Evolutionary conservation across 192 early-diverging fungal genomes (phyloP).

Genomic region (Coemansia sp.): DNA sequence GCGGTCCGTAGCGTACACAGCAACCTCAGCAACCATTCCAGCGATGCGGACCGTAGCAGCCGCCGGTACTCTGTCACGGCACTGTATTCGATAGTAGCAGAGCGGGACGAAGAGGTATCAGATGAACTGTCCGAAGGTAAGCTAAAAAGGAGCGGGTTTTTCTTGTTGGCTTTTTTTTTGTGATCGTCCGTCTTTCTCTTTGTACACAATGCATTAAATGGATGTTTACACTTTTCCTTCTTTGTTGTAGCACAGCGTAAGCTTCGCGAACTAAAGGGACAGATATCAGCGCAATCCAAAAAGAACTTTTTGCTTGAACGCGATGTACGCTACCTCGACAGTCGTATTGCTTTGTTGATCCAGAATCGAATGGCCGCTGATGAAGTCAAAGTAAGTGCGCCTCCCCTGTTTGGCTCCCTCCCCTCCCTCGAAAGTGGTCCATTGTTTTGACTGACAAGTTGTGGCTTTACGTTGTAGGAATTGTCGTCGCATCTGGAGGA

Average conservation of each 20-base stretch:
- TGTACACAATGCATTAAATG: constrained; percentile 4
- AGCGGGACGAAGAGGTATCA: constrained; percentile 90
- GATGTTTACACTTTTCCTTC: constrained; percentile 1
- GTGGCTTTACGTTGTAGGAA: constrained; percentile 19
- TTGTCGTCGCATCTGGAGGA: constrained; percentile 53
- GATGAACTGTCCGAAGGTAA: constrained; percentile 91
- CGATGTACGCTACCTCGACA: constrained; percentile 90
- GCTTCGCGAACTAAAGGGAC: constrained; percentile 80
- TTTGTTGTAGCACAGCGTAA: constrained; percentile 67
- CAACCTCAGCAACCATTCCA: constrained; percentile 25
- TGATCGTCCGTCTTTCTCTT: constrained; percentile 16
- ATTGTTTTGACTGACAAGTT: not conserved
- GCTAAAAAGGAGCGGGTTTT: not conserved
- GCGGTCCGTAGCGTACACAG: constrained; percentile 34
- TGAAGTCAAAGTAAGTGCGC: constrained; percentile 59
- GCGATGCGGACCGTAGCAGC: constrained; percentile 57
- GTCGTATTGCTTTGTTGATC: constrained; percentile 86
- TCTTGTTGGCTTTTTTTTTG: not conserved
- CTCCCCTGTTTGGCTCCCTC: not conserved
- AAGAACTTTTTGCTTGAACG: constrained; percentile 92
- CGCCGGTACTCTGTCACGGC: constrained; percentile 70
- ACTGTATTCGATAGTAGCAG: constrained; percentile 80
- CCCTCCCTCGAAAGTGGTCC: not conserved
- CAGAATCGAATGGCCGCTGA: constrained; percentile 91
- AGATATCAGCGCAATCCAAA: constrained; percentile 92